Evolutionary conservation across 1,284 basidiomycete genomes (phyloP), one percentile per base, ranked within the genome.

Genomic region (Malassezia furfur): DNA sequence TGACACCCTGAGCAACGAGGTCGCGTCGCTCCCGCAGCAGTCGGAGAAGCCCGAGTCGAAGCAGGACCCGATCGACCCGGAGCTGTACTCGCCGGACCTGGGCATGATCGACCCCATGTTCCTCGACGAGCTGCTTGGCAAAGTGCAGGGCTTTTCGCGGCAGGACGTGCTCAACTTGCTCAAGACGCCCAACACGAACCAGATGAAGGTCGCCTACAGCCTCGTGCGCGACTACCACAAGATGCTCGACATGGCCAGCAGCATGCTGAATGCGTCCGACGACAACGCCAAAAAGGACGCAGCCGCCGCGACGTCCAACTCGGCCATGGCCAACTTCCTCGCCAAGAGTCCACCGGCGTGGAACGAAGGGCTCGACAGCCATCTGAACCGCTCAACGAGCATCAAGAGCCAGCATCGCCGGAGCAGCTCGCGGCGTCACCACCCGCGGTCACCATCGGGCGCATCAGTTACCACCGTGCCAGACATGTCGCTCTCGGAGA

Each of bases 161-260:
- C 85, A 87, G 2, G 87, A 91, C 64, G 82, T 96, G 5, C 88
- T 87, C 85, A 84, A 86, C 55, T 85, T 85, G 65, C 77, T 96
- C 57, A 80, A 85, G 64, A 79, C 84, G 60, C 85, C 90, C 44
- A 87, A 90, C 54, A 91, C 93, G 39, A 94, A 96, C 71, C 87
- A 90, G 56, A 85, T 96, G 73, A 93, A 96, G 77, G 91, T 98
- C 15, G 91, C 93, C 0, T 98, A 96, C 75, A 85, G 93, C 82
- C 80, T 96, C 2, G 80, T 94, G 51, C 80, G 90, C 50, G 93
- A 96, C 72, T 91, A 93, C 77, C 82, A 84, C 65, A 79, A 90
- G 40, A 82, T 87, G 58, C 83, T 90, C n/a, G 83, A 85, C 73
- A 87, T 87, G 75, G 40, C 52, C 11, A 52, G 21, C 30, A 30